Conservation (phyloP, 148 eudicot species). For the Silene latifolia region DNA sequence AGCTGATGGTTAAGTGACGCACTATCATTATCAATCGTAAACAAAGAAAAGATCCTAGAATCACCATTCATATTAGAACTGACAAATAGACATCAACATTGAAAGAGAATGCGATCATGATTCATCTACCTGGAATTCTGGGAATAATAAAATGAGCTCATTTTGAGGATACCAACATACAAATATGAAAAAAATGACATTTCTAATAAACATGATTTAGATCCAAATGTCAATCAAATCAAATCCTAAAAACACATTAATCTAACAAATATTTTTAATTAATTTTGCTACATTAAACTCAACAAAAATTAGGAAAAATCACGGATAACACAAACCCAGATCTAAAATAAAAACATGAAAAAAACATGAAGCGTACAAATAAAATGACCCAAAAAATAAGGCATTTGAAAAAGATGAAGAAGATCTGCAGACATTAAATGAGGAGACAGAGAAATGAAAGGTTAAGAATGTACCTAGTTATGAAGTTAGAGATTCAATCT, state of each 20-base stretch:
- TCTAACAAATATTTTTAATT: neutral
- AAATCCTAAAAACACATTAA: neutral
- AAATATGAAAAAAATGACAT: neutral
- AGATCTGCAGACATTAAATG: neutral
- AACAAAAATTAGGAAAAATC: neutral
- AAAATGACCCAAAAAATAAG: too few species aligned
- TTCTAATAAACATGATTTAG: neutral
- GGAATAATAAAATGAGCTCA: neutral
- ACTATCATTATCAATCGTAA: neutral
- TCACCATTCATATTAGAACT: neutral
- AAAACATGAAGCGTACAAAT: neutral
- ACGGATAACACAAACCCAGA: neutral
- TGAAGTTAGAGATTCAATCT: neutral
- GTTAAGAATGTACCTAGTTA: neutral
- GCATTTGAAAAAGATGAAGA: neutral
- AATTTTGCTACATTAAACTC: neutral
- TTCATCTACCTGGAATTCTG: neutral
- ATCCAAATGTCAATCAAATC: conserved; percentile 2
- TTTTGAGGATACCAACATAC: neutral
- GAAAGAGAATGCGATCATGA: neutral
- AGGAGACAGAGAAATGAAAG: neutral
- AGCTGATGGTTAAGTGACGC: neutral
- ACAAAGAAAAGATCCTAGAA: neutral
- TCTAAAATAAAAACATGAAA: neutral
- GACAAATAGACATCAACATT: too few species aligned